Percentiles rank a stretch among this genome's conserved stretches.
Evolutionary conservation across 768 basidiomycete genomes (phyloP).

Genomic region (Austroboletus eburneus): DNA sequence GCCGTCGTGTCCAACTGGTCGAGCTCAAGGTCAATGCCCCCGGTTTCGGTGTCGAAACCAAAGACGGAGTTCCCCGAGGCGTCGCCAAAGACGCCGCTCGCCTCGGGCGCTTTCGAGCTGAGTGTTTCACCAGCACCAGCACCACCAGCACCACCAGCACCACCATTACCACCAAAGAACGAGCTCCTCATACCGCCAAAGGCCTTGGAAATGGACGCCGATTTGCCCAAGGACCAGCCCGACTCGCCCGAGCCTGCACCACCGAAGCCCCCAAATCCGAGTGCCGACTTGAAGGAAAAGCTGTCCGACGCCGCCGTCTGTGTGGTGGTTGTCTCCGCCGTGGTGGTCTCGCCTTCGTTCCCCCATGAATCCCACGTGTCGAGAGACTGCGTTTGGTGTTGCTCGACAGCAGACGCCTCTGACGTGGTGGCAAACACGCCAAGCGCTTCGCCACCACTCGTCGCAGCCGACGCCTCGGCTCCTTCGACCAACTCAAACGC

Average conservation of each 20-base stretch:
- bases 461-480: too few species aligned
- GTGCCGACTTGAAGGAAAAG: neutral
- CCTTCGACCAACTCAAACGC: conserved; percentile 1
- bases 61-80: neutral
- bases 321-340: neutral
- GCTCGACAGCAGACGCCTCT: neutral
- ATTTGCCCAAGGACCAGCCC: neutral
- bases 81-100: neutral
- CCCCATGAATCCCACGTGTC: conserved; percentile 7
- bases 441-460: neutral
- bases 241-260: neutral
- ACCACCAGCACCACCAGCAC: neutral
- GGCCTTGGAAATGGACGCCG: neutral
- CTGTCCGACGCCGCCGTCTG: neutral
- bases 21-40: neutral
- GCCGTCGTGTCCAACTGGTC: too few species aligned
- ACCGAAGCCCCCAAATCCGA: neutral
- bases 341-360: neutral
- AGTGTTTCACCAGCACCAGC: too few species aligned
- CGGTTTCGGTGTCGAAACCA: too few species aligned
- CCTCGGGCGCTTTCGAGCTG: too few species aligned
- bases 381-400: neutral
- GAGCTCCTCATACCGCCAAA: neutral
- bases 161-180: conserved; percentile 2
- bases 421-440: neutral